These are phyloP conservation scores for Teratosphaeria viscida DNA, from an alignment of 2,329 filamentous ascomycete species.

Conservation along the genomic window DNA sequence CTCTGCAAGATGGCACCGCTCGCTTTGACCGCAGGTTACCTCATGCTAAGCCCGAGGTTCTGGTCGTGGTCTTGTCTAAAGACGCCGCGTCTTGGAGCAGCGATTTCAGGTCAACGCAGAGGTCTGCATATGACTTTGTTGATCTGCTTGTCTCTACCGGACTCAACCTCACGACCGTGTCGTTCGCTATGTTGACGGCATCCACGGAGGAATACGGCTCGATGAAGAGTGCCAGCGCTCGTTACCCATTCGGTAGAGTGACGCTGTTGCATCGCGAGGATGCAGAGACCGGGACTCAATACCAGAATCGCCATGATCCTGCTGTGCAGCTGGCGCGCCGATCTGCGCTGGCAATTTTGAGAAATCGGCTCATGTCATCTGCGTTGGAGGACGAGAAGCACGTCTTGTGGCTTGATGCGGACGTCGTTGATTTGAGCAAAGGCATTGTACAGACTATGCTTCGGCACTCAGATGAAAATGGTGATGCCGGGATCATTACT, in stretches of 20 bases:
- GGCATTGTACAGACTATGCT: constrained; percentile 25
- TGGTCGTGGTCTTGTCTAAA: constrained; percentile 7
- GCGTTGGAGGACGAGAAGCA: constrained; percentile 24
- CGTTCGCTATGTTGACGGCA: constrained; percentile 7
- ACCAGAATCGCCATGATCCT: constrained; percentile 9
- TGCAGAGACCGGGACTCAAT: constrained; percentile 1
- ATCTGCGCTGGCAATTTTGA: constrained; percentile 19
- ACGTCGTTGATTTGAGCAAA: constrained; percentile 25
- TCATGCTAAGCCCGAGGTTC: constrained; percentile 2
- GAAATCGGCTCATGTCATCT: constrained; percentile 27
- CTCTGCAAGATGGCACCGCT: constrained; percentile 6
- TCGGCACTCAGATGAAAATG: constrained; percentile 15
- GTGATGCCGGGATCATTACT: constrained; percentile 25
- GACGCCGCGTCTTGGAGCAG: constrained; percentile 10
- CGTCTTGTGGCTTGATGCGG: constrained; percentile 29
- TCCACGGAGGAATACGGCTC: constrained; percentile 5
- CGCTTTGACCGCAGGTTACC: constrained; percentile 2
- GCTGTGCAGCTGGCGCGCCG: constrained; percentile 14
- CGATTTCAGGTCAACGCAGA: constrained; percentile 9
- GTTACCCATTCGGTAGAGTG: constrained; percentile 5
- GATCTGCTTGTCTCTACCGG: constrained; percentile 6
- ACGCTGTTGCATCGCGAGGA: constrained; percentile 4
- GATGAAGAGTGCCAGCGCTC: constrained; percentile 2
- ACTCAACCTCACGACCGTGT: constrained; percentile 4
- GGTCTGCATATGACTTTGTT: constrained; percentile 7